Percentiles rank a stretch among this genome's conserved stretches.
phyloP scores from a whole-genome alignment of 768 basidiomycete genomes.

The Amanita pseudoporphyria region DNA sequence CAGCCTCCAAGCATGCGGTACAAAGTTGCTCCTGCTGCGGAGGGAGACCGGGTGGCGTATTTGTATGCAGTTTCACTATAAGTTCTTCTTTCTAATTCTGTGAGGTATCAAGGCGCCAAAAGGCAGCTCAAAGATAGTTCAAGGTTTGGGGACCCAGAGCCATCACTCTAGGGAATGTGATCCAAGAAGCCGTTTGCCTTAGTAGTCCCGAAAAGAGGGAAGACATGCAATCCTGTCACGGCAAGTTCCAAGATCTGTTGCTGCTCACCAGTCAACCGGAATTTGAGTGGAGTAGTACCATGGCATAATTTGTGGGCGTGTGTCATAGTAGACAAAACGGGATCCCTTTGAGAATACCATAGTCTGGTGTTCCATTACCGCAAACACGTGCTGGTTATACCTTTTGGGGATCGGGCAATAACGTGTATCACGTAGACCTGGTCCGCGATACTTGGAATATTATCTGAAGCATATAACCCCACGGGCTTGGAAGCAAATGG shows the following conservation, averaged over 20 bases:
- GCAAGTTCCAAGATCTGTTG: too few species aligned
- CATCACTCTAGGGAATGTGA: too few species aligned
- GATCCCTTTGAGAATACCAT: neutral
- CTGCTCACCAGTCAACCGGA: neutral
- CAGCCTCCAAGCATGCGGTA: neutral
- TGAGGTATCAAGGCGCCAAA: neutral
- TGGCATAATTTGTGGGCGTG: neutral
- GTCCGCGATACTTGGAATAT: neutral
- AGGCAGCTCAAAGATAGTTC: too few species aligned
- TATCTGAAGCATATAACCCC: neutral
- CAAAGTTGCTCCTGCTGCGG: neutral
- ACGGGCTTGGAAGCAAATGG: neutral
- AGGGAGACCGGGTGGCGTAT: neutral
- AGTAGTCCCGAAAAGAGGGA: too few species aligned
- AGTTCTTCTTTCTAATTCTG: neutral
- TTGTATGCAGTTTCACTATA: too few species aligned
- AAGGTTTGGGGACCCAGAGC: too few species aligned
- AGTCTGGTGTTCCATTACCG: neutral
- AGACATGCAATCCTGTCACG: too few species aligned
- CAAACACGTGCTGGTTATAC: neutral
- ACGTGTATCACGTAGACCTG: neutral
- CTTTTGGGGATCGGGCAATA: neutral
- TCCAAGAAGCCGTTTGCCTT: too few species aligned
- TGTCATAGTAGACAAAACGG: neutral
- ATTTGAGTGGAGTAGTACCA: neutral